Base-by-base conservation (phyloP, 1,284 basidiomycete genomes). In the Phlebopus sp. region DNA sequence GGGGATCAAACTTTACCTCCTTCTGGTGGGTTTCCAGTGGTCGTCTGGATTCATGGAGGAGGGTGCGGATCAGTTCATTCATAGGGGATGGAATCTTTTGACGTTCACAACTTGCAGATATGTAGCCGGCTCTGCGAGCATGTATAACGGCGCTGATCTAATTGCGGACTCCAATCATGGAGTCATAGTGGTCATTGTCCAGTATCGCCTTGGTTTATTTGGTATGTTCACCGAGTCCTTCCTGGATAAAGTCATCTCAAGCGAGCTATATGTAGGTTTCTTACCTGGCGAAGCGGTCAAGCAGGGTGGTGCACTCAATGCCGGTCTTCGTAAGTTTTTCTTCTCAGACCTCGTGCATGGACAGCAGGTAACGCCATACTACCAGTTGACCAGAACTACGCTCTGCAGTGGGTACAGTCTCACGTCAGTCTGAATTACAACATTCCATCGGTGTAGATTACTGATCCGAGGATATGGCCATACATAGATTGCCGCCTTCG, bases 161-260 rank as follows among this genome's bases (percentile, higher is more conserved):
- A 19, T 63, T 2, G 30, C 9, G 6, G 51, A 57, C 31, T 62
- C 63, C 5, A 9, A 52, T 37, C 52, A 66, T 14, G 59, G 59
- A 4, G 57, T 70, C 7, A 45, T 76, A 1, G 64, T 62, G 1
- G 70, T 76, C 4, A 46, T 64, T 10, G 63, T 73, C 13, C 71
- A 75, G 53, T 74, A 75, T 46, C 64, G 73, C 19, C 57, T 76
- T 0, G 73, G 73, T 2, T 52, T 67, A n/a, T 75, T 71, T 39
- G 74, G 75, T 69, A 49, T 27, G 55, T 41, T 11, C 27, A 29
- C 7, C 10, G 9, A 29, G 8, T 29, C 10, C 27, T 29, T 9
- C 10, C 27, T 35, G n/a, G 13, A n/a, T n/a, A n/a, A n/a, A n/a
- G 11, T 19, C 17, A 5, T 35, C 35, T 23, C 34, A 35, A 13